Evolutionary conservation across 2,329 filamentous ascomycete genomes (phyloP).

Genomic region (Fusarium stilboides): DNA sequence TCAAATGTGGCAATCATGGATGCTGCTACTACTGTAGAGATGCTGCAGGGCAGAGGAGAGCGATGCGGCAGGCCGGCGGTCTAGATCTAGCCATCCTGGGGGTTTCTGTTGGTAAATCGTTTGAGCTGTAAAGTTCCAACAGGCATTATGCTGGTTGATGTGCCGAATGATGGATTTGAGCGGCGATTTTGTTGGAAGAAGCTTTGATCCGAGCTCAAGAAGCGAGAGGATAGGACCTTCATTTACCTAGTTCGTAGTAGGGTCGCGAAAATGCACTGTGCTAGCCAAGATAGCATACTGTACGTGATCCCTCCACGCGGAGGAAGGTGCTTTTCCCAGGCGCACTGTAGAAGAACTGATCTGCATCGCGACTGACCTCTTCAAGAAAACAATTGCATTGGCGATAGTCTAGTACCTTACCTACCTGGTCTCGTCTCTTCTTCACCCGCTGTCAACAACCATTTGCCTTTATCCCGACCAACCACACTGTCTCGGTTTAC

Average conservation of each 20-base stretch:
- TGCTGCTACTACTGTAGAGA: conserved; percentile 34
- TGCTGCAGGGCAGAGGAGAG: conserved; percentile 31
- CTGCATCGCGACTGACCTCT: conserved; percentile 17
- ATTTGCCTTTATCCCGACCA: conserved; percentile 23
- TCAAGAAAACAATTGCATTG: conserved; percentile 7
- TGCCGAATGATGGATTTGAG: neutral
- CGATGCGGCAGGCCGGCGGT: conserved; percentile 37
- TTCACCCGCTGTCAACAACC: conserved; percentile 31
- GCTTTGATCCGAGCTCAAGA: conserved; percentile 4
- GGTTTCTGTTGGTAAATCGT: conserved; percentile 17
- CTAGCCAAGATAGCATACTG: neutral
- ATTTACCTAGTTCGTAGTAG: neutral
- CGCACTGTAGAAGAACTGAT: conserved; percentile 2
- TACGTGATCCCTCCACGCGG: neutral
- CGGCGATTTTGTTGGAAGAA: conserved; percentile 12
- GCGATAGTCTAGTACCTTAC: neutral
- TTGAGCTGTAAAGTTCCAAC: conserved; percentile 9
- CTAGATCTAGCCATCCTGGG: conserved; percentile 35
- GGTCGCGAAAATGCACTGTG: conserved; percentile 10
- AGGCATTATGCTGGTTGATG: conserved; percentile 19
- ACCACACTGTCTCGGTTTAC: neutral
- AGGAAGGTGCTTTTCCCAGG: conserved; percentile 4
- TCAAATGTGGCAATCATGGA: conserved; percentile 25
- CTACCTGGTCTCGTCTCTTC: neutral
- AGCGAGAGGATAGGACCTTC: neutral